Evolutionary conservation across 805 yeast genomes (phyloP).

Genomic region (Ogataea angusta): DNA sequence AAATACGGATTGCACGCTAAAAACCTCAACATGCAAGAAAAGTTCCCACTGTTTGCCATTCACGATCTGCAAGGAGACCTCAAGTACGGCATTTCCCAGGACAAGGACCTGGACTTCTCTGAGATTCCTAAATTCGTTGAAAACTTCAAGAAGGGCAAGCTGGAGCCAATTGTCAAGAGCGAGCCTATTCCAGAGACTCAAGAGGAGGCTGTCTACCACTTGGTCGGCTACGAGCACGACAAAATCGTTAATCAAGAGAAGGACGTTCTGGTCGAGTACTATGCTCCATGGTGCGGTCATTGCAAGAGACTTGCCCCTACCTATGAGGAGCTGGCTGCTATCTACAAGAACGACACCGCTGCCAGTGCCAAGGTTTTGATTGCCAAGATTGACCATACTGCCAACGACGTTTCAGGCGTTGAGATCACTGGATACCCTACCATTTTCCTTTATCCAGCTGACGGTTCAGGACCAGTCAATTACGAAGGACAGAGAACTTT

Average conservation of each 20-base stretch:
- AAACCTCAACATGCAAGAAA: slow-evolving; percentile 76
- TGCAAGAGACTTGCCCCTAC: slow-evolving; percentile 88
- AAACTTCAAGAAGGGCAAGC: slow-evolving; percentile 59
- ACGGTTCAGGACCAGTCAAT: slow-evolving; percentile 59
- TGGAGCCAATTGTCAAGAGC: slow-evolving; percentile 73
- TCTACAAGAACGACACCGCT: slow-evolving; percentile 51
- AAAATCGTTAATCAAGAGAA: slow-evolving; percentile 57
- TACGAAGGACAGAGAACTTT: slow-evolving; percentile 73
- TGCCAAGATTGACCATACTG: slow-evolving; percentile 87
- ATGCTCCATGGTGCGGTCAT: slow-evolving; percentile 98
- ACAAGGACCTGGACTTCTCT: slow-evolving; percentile 44
- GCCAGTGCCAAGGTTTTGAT: slow-evolving; percentile 57
- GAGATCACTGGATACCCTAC: slow-evolving; percentile 92
- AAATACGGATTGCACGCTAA: slow-evolving; percentile 83
- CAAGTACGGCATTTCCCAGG: slow-evolving; percentile 78
- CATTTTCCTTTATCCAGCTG: slow-evolving; percentile 84
- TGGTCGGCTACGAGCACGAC: slow-evolving; percentile 84
- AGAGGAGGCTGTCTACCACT: slow-evolving; percentile 60
- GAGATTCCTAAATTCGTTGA: slow-evolving; percentile 61
- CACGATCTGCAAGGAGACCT: slow-evolving; percentile 67
- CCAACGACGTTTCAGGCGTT: slow-evolving; percentile 76
- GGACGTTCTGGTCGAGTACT: slow-evolving; percentile 84
- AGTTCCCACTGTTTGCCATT: slow-evolving; percentile 87
- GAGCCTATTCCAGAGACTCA: slow-evolving; percentile 84
- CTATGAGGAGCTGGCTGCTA: slow-evolving; percentile 80